Evolutionary conservation across 1,284 basidiomycete species (phyloP).

Genomic region (Taiwanofungus camphoratus): DNA sequence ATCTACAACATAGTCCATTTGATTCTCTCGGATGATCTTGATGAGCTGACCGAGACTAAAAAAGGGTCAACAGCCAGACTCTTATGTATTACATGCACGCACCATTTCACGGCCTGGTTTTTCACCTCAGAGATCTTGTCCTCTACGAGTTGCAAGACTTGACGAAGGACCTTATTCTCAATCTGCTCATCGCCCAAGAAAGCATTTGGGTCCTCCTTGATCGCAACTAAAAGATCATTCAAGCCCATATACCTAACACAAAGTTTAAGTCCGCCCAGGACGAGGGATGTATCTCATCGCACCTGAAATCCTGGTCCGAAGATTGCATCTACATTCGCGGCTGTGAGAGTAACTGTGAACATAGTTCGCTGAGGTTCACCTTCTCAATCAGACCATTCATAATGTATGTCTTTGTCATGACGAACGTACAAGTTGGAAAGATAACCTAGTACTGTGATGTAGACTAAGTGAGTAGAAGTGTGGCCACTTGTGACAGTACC

Average conservation of each 20-base stretch:
- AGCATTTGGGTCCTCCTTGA: slow-evolving; percentile 63
- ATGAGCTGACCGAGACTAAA: slow-evolving; percentile 78
- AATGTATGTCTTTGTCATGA: slow-evolving; percentile 76
- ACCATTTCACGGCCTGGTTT: slow-evolving; percentile 96
- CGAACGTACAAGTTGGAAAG: slow-evolving; percentile 22
- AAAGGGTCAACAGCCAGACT: neutral
- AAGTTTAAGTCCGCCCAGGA: neutral
- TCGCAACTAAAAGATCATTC: slow-evolving; percentile 86
- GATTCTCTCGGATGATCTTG: slow-evolving; percentile 76
- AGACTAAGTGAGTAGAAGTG: too few relatives aligned
- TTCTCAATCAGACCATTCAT: slow-evolving; percentile 80
- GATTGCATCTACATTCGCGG: slow-evolving; percentile 64
- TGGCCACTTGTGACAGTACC: too few relatives aligned
- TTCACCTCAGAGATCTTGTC: slow-evolving; percentile 98
- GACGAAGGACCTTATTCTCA: slow-evolving; percentile 76
- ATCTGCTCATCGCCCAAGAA: slow-evolving; percentile 76
- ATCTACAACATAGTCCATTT: slow-evolving; percentile 85
- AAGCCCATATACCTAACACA: slow-evolving; percentile 84
- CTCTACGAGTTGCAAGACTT: slow-evolving; percentile 80
- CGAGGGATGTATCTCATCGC: slow-evolving; percentile 13
- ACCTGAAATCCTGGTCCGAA: slow-evolving; percentile 80
- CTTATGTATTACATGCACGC: slow-evolving; percentile 16
- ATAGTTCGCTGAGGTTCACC: slow-evolving; percentile 30
- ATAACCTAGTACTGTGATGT: too few relatives aligned
- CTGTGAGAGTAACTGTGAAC: slow-evolving; percentile 7